Conservation (phyloP, 495 filamentous ascomycete genomes). For the Hypoxylon lenormandii region DNA sequence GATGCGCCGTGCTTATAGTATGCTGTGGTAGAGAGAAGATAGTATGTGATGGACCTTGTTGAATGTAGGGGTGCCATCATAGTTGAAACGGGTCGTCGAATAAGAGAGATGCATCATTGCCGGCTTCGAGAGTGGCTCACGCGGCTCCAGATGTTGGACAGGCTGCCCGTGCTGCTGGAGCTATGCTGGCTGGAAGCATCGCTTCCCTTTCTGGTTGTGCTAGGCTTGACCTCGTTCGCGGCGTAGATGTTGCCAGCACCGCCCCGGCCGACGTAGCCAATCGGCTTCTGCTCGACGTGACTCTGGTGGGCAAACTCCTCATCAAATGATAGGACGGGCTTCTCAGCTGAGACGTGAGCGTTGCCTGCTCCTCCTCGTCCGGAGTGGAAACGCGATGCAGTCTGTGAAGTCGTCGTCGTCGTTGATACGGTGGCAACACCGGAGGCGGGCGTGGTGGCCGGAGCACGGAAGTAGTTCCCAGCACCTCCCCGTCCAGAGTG, state of each 20-base stretch:
- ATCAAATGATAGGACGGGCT: constrained; percentile 87
- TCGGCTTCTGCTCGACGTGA: constrained; percentile 68
- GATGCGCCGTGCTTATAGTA: constrained; percentile 41
- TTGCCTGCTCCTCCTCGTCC: constrained; percentile 94
- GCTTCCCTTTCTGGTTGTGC: constrained; percentile 38
- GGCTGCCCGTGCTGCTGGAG: constrained; percentile 52
- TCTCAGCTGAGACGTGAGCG: constrained; percentile 71
- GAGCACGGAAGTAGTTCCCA: constrained; percentile 83
- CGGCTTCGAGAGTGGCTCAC: constrained; percentile 30
- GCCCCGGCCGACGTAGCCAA: constrained; percentile 83
- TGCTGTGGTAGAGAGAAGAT: constrained; percentile 27
- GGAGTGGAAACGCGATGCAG: constrained; percentile 72
- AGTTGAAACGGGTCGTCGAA: neutral
- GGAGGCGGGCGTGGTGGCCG: constrained; percentile 66
- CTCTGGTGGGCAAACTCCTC: constrained; percentile 81
- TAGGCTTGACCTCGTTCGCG: constrained; percentile 20
- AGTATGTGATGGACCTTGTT: constrained; percentile 11
- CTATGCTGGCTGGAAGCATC: constrained; percentile 45
- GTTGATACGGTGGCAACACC: constrained; percentile 52
- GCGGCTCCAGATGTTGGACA: constrained; percentile 43
- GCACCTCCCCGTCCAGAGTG: constrained; percentile 88
- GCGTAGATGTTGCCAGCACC: constrained; percentile 82
- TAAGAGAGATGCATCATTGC: constrained; percentile 6
- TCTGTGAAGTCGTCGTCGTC: constrained; percentile 31
- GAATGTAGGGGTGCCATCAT: neutral